Conservation (phyloP, 345 rosid species). For the Linum lewisii region DNA sequence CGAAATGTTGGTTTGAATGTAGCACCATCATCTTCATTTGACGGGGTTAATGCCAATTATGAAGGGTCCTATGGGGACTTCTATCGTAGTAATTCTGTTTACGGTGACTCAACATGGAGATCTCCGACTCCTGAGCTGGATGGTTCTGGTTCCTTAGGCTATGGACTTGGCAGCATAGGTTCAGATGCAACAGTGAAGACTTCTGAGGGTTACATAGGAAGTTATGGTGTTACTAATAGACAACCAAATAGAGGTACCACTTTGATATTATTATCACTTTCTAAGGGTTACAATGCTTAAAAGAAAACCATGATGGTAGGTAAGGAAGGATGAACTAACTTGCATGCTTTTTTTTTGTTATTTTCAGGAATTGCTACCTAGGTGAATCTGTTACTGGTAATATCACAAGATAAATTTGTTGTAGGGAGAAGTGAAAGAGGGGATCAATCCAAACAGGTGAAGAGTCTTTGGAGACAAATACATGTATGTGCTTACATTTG, state of each 20-base stretch:
- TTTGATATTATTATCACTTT: not conserved
- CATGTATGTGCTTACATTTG: constrained; percentile 22
- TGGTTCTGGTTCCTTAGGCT: constrained; percentile 52
- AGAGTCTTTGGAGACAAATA: constrained; percentile 31
- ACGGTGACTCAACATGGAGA: constrained; percentile 72
- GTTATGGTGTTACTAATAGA: constrained; percentile 61
- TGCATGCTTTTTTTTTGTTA: not conserved
- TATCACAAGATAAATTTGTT: constrained; percentile 25
- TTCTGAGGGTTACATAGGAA: constrained; percentile 66
- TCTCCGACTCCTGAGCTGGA: constrained; percentile 54
- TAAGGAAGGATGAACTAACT: not conserved
- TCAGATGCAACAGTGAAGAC: constrained; percentile 49
- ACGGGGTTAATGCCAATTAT: constrained; percentile 42
- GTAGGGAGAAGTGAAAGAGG: constrained; percentile 31
- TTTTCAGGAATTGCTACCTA: constrained; percentile 66
- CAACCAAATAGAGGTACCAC: constrained; percentile 74
- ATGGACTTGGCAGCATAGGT: constrained; percentile 51
- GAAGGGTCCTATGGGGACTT: constrained; percentile 61
- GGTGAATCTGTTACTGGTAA: constrained; percentile 34
- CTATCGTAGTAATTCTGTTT: constrained; percentile 50
- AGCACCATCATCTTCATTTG: constrained; percentile 47
- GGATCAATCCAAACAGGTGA: constrained; percentile 29
- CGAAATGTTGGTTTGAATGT: constrained; percentile 41
- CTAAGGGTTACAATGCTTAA: constrained; percentile 6
- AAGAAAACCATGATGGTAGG: not conserved